Percentiles rank a stretch among this genome's conserved stretches.
These are phyloP conservation scores for Rauvolfia tetraphylla DNA, from an alignment of 257 asterid species.

Conservation along the genomic window DNA sequence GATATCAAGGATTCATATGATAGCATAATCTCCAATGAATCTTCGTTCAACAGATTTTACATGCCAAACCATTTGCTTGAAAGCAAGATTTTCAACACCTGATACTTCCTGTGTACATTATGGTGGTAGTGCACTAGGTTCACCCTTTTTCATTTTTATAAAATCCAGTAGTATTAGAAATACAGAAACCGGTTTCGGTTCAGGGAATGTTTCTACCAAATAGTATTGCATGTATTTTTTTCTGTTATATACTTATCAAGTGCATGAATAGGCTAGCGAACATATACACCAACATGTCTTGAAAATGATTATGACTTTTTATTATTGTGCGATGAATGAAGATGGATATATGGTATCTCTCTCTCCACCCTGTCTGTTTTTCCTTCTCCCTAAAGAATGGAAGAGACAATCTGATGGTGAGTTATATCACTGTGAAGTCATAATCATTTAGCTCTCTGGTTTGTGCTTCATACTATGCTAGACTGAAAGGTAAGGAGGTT, in stretches of 20 bases:
- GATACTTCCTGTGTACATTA: not conserved
- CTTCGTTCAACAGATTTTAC: not conserved
- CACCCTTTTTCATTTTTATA: not conserved
- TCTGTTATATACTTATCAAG: not conserved
- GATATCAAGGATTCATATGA: not conserved
- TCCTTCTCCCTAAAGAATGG: not conserved
- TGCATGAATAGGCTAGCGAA: not conserved
- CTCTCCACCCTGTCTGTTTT: not conserved
- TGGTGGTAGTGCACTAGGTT: not conserved
- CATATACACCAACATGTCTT: not conserved
- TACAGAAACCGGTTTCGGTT: not conserved
- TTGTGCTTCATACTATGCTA: not conserved
- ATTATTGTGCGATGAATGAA: not conserved
- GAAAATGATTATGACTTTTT: not conserved
- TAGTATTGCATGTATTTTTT: not conserved
- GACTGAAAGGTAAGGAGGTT: not conserved
- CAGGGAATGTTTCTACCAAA: not conserved
- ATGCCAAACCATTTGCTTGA: not conserved
- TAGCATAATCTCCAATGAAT: not conserved
- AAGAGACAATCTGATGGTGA: not conserved
- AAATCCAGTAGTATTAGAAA: not conserved
- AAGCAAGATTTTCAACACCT: not conserved
- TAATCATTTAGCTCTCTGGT: not conserved
- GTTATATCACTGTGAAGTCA: not conserved
- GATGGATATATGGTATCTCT: not conserved